phyloP scores from a whole-genome alignment of 805 yeast genomes.

The Metschnikowia gruessii region DNA sequence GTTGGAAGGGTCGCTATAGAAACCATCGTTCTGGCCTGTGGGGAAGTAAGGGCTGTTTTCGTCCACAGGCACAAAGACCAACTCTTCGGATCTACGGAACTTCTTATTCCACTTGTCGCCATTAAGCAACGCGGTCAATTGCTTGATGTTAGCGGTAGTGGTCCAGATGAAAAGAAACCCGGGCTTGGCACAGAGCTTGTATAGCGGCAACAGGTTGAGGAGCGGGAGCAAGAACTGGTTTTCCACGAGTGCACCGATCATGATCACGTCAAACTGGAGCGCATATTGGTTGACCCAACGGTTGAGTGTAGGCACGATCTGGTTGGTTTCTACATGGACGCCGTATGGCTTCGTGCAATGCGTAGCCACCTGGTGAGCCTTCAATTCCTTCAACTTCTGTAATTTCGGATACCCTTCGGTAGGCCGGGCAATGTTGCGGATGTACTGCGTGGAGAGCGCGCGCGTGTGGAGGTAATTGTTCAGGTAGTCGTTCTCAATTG shows the following conservation, averaged over 20 bases:
- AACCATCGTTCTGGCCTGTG: slow-evolving; percentile 36
- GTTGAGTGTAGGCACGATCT: slow-evolving; percentile 56
- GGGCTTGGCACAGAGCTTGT: slow-evolving; percentile 74
- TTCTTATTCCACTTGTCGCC: slow-evolving; percentile 52
- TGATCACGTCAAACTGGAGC: slow-evolving; percentile 79
- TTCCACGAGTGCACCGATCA: slow-evolving; percentile 84
- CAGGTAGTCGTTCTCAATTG: slow-evolving; percentile 65
- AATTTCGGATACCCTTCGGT: slow-evolving; percentile 86
- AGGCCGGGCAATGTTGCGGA: slow-evolving; percentile 63
- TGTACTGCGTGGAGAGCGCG: slow-evolving; percentile 56
- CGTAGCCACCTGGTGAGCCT: slow-evolving; percentile 51
- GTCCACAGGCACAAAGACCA: slow-evolving; percentile 75
- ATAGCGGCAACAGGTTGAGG: slow-evolving; percentile 64
- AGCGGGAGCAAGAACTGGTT: slow-evolving; percentile 65
- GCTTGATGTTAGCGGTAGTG: slow-evolving; percentile 66
- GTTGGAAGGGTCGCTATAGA: slow-evolving; percentile 11
- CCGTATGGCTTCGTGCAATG: slow-evolving; percentile 68
- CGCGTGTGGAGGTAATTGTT: slow-evolving; percentile 65
- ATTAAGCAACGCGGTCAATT: slow-evolving; percentile 52
- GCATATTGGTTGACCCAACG: slow-evolving; percentile 58
- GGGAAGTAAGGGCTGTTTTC: slow-evolving; percentile 66
- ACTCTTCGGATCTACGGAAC: slow-evolving; percentile 86
- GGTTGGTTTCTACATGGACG: slow-evolving; percentile 47
- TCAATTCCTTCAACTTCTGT: slow-evolving; percentile 62
- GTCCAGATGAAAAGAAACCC: slow-evolving; percentile 90